Percentiles rank a stretch among this genome's conserved stretches.
These are phyloP conservation scores for Ophiocordyceps camponoti-leonardi DNA, from an alignment of 2,329 filamentous ascomycete genomes.

Conservation along the genomic window DNA sequence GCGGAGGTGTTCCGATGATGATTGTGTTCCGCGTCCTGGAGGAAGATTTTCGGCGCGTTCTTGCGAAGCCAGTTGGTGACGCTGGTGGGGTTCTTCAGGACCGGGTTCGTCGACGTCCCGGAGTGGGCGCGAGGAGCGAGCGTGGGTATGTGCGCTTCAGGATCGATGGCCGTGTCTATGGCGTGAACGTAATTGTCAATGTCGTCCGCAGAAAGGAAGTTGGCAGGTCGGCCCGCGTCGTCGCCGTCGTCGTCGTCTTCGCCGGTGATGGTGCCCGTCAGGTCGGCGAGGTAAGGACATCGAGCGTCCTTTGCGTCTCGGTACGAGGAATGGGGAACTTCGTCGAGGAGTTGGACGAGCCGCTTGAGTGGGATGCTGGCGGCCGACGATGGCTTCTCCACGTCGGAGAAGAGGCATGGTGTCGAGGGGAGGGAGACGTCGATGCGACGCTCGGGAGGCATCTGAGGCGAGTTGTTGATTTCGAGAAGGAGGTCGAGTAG, in stretches of 20 bases:
- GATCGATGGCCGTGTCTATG: conserved; percentile 34
- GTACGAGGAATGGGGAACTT: conserved; percentile 34
- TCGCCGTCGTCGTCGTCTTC: no score
- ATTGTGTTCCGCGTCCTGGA: conserved; percentile 41
- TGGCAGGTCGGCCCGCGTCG: conserved; percentile 34
- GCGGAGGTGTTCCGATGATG: conserved; percentile 11
- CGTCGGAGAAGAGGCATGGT: conserved; percentile 14
- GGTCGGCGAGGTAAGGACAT: conserved; percentile 35
- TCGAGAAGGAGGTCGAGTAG: conserved; percentile 78
- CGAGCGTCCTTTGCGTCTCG: conserved; percentile 43
- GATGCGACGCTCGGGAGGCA: conserved; percentile 58
- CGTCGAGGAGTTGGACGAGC: conserved; percentile 29
- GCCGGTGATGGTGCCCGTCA: conserved; percentile 31
- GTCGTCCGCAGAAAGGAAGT: conserved; percentile 52
- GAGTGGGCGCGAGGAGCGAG: conserved; percentile 31
- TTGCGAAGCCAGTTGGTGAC: conserved; percentile 92
- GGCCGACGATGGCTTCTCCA: conserved; percentile 16
- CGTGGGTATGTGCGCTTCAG: conserved; percentile 26
- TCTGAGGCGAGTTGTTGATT: conserved; percentile 68
- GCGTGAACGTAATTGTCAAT: conserved; percentile 58
- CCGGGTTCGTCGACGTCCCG: conserved; percentile 19
- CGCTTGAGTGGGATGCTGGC: conserved; percentile 27
- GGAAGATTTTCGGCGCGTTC: conserved; percentile 67
- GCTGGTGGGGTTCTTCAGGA: conserved; percentile 60
- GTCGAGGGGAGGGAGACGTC: conserved; percentile 40